Conservation (phyloP, 148 eudicot genomes). For the Gaultheria prostrata region DNA sequence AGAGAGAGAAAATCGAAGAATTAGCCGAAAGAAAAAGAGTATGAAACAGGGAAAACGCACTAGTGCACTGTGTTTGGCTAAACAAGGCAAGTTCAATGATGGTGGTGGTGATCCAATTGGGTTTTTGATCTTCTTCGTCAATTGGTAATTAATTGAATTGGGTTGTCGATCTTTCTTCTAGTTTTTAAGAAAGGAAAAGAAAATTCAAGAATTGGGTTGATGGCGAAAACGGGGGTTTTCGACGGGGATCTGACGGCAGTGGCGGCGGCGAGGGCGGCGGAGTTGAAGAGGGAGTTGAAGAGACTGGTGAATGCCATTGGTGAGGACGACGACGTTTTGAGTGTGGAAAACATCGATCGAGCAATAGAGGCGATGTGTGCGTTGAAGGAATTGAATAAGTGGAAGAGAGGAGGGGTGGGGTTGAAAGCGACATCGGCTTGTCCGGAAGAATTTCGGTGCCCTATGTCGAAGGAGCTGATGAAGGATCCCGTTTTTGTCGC, state of each 20-base stretch:
- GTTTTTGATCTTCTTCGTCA: neutral
- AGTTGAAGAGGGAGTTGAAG: conserved; percentile 69
- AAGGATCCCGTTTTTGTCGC: conserved; percentile 79
- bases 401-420: conserved; percentile 16
- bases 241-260: conserved; percentile 47
- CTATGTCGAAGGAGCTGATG: conserved; percentile 88
- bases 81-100: neutral
- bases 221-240: conserved; percentile 74
- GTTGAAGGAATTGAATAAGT: conserved; percentile 62
- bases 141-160: neutral
- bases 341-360: conserved; percentile 51
- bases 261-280: conserved; percentile 38
- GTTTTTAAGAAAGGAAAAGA: neutral
- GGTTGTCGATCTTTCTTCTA: too few species aligned
- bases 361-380: conserved; percentile 46
- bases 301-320: conserved; percentile 52
- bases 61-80: neutral
- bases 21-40: neutral
- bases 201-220: conserved; percentile 13
- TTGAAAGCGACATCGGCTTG: neutral
- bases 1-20: neutral
- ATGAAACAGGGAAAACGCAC: conserved; percentile 1
- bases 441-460: conserved; percentile 74
- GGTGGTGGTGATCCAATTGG: neutral
- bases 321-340: conserved; percentile 31